phyloP scores from a whole-genome alignment of 768 basidiomycete genomes.

The Gautieria morchelliformis region DNA sequence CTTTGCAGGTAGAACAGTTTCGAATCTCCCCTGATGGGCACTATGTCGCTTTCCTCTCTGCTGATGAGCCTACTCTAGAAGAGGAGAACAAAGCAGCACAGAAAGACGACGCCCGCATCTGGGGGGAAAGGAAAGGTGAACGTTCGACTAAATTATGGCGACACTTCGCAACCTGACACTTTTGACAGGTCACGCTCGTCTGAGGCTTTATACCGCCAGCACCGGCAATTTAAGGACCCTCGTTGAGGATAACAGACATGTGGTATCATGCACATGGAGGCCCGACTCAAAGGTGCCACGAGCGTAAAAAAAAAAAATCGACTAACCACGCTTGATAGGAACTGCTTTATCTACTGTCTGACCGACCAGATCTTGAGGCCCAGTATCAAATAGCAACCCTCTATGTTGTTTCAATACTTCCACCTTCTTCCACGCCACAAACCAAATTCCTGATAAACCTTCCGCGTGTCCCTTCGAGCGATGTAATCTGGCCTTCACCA shows the following conservation, averaged over 20 bases:
- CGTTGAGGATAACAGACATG: background rate
- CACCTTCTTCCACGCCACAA: background rate
- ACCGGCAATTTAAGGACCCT: background rate
- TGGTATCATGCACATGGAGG: background rate
- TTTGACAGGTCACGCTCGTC: background rate
- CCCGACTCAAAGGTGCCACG: background rate
- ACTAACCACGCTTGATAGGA: background rate
- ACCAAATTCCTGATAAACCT: background rate
- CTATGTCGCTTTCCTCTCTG: constrained; percentile 9
- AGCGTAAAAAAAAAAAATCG: background rate
- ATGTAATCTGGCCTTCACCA: background rate
- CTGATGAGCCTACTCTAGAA: constrained; percentile 8
- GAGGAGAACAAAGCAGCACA: constrained; percentile 9
- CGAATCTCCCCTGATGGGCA: constrained; percentile 9
- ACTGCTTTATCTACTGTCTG: background rate
- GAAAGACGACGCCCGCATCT: constrained; percentile 10
- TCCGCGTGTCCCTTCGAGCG: background rate
- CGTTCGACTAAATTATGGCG: background rate
- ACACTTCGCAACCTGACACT: background rate
- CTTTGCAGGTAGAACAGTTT: constrained; percentile 2
- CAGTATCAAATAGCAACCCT: background rate
- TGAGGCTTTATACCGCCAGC: constrained; percentile 1
- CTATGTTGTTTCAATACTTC: background rate
- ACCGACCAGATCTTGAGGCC: constrained; percentile 3
- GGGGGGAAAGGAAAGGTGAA: constrained; percentile 6